A percentile compares a stretch with the other conserved stretches of the same genome.
Conservation (phyloP, 331 rosid species). For the Telfairia occidentalis region DNA sequence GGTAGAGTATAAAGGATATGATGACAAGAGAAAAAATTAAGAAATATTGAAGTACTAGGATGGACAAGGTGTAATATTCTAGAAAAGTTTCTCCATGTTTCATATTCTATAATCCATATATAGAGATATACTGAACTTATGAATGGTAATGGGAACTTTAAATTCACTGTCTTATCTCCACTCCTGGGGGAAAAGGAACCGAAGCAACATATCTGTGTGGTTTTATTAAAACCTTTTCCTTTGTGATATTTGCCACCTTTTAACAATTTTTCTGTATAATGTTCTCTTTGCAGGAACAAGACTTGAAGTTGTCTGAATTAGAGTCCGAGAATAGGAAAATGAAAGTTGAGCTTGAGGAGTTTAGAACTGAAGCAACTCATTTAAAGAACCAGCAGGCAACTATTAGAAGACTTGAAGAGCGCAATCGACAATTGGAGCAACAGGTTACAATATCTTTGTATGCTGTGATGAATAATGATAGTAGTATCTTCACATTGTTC, state of each 20-base stretch:
- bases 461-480: constrained; percentile 11
- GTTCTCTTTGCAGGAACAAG: constrained; percentile 65
- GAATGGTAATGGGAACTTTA: background rate
- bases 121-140: background rate
- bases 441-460: constrained; percentile 45
- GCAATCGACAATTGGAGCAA: constrained; percentile 89
- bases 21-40: background rate
- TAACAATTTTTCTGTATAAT: constrained; percentile 1
- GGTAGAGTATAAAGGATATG: background rate
- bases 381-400: constrained; percentile 98
- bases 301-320: constrained; percentile 64
- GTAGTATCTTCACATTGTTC: background rate
- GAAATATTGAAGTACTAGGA: background rate
- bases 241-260: background rate
- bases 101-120: background rate
- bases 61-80: background rate
- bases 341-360: constrained; percentile 99
- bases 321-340: constrained; percentile 91
- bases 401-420: constrained; percentile 90
- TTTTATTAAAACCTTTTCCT: background rate
- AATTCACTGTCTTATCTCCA: background rate
- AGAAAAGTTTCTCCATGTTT: background rate
- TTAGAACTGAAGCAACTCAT: constrained; percentile 94
- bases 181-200: background rate
- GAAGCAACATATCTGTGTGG: background rate